Evolutionary conservation across 805 yeast genomes (phyloP), one percentile per base, ranked within the genome.

Genomic region (Hanseniaspora thailandica): DNA sequence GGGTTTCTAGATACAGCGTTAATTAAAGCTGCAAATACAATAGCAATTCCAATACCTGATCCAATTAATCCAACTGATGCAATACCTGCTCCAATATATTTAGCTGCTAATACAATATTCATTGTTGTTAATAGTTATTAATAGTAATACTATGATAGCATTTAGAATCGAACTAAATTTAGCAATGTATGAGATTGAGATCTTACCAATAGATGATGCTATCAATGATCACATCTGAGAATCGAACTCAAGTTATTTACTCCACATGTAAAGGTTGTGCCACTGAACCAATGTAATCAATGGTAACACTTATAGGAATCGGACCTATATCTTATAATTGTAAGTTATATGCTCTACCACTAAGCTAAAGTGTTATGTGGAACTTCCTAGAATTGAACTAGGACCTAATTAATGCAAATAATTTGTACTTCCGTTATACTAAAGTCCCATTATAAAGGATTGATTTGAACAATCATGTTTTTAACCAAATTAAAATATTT

Each of bases 1-100:
- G 56, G 56, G 54, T 54, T 54, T 31, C 56, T 44, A n/a, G 56
- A 47, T 10, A 51, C 52, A 43, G 54, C 52, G 48, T 53, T 53
- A 43, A 53, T 53, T 41, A 53, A 43, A n/a, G 55, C 55, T 15
- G 46, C 55, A 38, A 53, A 53, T 17, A 53, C 55, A 20, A 53
- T 45, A 36, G 55, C 55, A 23, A 53, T 53, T 10, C 55, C 55
- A 20, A 53, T 53, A 13, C 52, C 55, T 6, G 55, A 45, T 7
- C 55, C 55, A 9, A 35, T 26, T 43, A 54, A 43, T 13, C 56
- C 56, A 9, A 54, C 39, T 3, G 56, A 43, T 7, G 56, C 56
- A 23, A 54, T 47, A 22, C 47, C 53, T 22, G 56, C 56, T 20
- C 56, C 56, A 36, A 54, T 54, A 30, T 54, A 54, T 47, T 54